These are phyloP conservation scores for Phytophthora sojae DNA, from an alignment of 352 stramenopile genomes.

Conservation along the genomic window DNA sequence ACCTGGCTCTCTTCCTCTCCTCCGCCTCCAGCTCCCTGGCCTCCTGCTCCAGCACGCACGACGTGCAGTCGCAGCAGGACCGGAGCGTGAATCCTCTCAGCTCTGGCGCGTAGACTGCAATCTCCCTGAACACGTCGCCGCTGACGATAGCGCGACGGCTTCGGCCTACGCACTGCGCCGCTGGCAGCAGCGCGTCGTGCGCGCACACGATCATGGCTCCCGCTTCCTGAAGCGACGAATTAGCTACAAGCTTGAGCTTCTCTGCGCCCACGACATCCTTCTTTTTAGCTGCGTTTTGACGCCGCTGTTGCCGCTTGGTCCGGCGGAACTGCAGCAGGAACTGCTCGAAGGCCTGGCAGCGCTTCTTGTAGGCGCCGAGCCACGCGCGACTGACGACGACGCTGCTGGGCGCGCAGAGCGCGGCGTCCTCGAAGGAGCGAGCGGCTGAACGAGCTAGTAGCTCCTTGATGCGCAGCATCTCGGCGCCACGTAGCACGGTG, in stretches of 20 bases:
- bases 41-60: constrained; percentile 66
- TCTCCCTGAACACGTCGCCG: constrained; percentile 51
- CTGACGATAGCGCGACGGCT: constrained; percentile 65
- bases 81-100: constrained; percentile 61
- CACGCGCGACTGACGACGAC: constrained; percentile 81
- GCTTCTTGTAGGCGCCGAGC: constrained; percentile 78
- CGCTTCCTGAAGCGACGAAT: constrained; percentile 38
- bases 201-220: constrained; percentile 73
- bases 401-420: constrained; percentile 39
- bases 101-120: constrained; percentile 66
- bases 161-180: constrained; percentile 65
- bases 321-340: constrained; percentile 75
- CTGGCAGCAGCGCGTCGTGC: constrained; percentile 67
- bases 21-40: constrained; percentile 62
- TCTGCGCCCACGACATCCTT: constrained; percentile 22
- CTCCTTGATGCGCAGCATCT: constrained; percentile 72
- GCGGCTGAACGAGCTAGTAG: constrained; percentile 47
- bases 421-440: constrained; percentile 52
- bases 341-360: constrained; percentile 77
- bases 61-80: constrained; percentile 61
- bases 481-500: constrained; percentile 61
- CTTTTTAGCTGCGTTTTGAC: constrained; percentile 47
- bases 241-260: constrained; percentile 16
- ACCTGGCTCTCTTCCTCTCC: constrained; percentile 59
- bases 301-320: constrained; percentile 72